These are phyloP conservation scores for Ogataea angusta DNA, from an alignment of 805 yeast species.

Conservation along the genomic window DNA sequence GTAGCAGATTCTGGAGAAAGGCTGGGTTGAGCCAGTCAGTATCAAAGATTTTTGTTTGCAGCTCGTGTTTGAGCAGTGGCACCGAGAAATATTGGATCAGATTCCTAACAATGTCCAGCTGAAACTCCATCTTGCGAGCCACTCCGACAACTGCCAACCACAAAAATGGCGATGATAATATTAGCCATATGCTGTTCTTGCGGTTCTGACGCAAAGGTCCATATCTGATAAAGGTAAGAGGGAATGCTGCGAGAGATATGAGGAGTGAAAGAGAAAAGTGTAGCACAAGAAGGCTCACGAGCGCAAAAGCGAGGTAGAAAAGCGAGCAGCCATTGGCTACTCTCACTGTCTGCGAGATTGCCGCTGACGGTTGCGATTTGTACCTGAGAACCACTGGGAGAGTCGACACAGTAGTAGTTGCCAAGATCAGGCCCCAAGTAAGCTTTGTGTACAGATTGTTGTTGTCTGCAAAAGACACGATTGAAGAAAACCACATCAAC, in stretches of 20 bases:
- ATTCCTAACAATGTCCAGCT: constrained; percentile 30
- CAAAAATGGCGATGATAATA: constrained; percentile 32
- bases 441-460: constrained; percentile 9
- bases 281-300: constrained; percentile 72
- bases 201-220: constrained; percentile 19
- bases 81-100: constrained; percentile 29
- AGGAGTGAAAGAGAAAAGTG: constrained; percentile 79
- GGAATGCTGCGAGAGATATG: constrained; percentile 69
- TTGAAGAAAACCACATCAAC: constrained; percentile 12
- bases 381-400: constrained; percentile 18
- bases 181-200: constrained; percentile 25
- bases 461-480: constrained; percentile 10
- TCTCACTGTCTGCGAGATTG: constrained; percentile 23
- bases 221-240: constrained; percentile 61
- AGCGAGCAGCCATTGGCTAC: constrained; percentile 33
- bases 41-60: constrained; percentile 16
- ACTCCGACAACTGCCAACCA: constrained; percentile 29
- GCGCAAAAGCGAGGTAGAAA: constrained; percentile 60
- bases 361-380: constrained; percentile 1
- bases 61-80: constrained; percentile 17
- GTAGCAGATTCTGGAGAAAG: constrained; percentile 11
- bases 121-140: constrained; percentile 20
- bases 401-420: constrained; percentile 3
- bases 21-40: constrained; percentile 12
- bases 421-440: constrained; percentile 14